A percentile compares a stretch with the other conserved stretches of the same genome.
phyloP scores from a whole-genome alignment of 2,329 filamentous ascomycete genomes.

The Venturia oleaginea region DNA sequence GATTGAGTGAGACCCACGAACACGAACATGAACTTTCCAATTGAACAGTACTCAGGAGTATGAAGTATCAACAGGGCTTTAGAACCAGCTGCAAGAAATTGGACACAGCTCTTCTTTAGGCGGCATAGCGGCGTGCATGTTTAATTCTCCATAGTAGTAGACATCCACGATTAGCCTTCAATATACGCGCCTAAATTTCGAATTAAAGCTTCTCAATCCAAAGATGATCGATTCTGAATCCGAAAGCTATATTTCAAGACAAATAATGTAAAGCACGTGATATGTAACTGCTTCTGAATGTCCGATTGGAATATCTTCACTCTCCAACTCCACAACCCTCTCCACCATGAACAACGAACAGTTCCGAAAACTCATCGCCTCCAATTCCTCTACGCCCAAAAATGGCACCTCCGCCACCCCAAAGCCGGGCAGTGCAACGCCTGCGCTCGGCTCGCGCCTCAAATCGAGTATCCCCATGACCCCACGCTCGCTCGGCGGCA shows the following conservation, averaged over 20 bases:
- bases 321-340: not conserved
- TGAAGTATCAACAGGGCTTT: not conserved
- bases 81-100: too few species aligned
- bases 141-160: too few species aligned
- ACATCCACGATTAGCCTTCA: too few species aligned
- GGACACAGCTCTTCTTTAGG: too few species aligned
- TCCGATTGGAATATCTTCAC: too few species aligned
- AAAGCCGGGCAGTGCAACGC: constrained; percentile 41
- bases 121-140: too few species aligned
- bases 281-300: too few species aligned
- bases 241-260: too few species aligned
- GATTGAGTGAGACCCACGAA: not conserved
- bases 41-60: not conserved
- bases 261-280: too few species aligned
- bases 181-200: too few species aligned
- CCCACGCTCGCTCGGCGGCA: constrained; percentile 60
- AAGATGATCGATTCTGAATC: too few species aligned
- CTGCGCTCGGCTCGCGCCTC: constrained; percentile 64
- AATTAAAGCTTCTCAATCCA: too few species aligned
- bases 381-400: constrained; percentile 60
- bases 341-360: constrained; percentile 90
- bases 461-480: constrained; percentile 87
- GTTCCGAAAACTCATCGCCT: constrained; percentile 66
- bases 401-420: constrained; percentile 30
- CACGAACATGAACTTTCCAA: not conserved